Conservation (phyloP, 2,329 filamentous ascomycete species). For the Geosmithia putterillii region DNA sequence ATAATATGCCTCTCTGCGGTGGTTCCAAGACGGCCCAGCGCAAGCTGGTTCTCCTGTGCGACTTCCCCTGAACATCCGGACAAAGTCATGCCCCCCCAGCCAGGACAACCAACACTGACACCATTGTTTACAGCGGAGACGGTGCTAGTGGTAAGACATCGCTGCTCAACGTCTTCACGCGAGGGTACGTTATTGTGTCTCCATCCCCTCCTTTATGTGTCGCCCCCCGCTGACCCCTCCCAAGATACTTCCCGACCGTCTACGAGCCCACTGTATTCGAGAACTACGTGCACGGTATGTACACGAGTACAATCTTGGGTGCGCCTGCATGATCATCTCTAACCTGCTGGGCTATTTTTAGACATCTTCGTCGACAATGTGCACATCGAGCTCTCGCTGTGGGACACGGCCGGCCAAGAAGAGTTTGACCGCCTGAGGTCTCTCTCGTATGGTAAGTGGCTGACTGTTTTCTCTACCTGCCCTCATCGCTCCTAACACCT, state of each 20-base stretch:
- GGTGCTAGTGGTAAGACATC: slow-evolving; percentile 97
- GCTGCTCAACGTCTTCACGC: slow-evolving; percentile 92
- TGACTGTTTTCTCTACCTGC: background rate
- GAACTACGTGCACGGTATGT: slow-evolving; percentile 94
- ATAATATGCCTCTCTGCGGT: slow-evolving; percentile 36
- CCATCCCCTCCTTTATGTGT: background rate
- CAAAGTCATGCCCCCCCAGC: no score
- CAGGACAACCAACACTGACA: background rate
- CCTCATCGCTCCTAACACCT: background rate
- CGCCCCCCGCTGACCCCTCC: slow-evolving; percentile 6
- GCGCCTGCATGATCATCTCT: background rate
- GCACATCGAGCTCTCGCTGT: slow-evolving; percentile 93
- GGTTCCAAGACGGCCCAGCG: slow-evolving; percentile 80
- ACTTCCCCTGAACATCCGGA: slow-evolving; percentile 5
- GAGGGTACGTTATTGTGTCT: slow-evolving; percentile 79
- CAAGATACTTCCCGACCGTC: slow-evolving; percentile 89
- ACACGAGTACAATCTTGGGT: background rate
- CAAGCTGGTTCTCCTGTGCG: slow-evolving; percentile 85
- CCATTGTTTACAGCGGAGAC: slow-evolving; percentile 54
- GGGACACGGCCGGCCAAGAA: slow-evolving; percentile 97
- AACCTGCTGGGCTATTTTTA: slow-evolving; percentile 18
- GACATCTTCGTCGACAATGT: slow-evolving; percentile 98
- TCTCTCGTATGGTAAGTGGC: slow-evolving; percentile 68
- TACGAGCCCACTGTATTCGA: slow-evolving; percentile 98
- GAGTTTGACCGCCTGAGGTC: slow-evolving; percentile 96